Evolutionary conservation across 352 stramenopile genomes (phyloP).

Genomic region (Phytophthora pinifolia): DNA sequence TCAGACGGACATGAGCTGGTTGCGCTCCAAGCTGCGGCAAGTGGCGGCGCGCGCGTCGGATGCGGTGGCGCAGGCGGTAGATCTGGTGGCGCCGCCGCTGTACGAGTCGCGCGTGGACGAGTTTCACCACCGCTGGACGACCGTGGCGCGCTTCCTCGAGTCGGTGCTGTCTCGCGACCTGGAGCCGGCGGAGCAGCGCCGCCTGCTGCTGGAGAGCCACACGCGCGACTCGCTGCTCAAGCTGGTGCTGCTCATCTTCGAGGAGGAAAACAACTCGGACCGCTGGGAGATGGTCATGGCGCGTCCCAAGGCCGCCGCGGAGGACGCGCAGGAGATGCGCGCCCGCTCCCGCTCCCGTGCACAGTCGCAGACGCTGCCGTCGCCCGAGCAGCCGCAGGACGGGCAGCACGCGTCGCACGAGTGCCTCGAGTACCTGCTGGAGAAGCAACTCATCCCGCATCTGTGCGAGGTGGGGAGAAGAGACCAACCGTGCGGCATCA

Average conservation of each 20-base stretch:
- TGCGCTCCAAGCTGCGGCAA: slow-evolving; percentile 79
- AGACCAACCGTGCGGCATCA: slow-evolving; percentile 80
- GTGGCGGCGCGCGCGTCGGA: slow-evolving; percentile 76
- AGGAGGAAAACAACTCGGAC: slow-evolving; percentile 79
- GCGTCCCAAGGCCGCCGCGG: slow-evolving; percentile 26
- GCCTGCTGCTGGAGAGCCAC: slow-evolving; percentile 74
- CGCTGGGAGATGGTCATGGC: slow-evolving; percentile 60
- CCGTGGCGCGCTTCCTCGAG: slow-evolving; percentile 75
- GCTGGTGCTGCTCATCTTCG: slow-evolving; percentile 86
- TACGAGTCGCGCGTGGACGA: slow-evolving; percentile 84
- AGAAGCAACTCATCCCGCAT: slow-evolving; percentile 82
- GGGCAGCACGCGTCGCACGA: slow-evolving; percentile 45
- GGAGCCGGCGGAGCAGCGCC: slow-evolving; percentile 69
- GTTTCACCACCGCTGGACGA: slow-evolving; percentile 86
- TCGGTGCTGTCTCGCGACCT: slow-evolving; percentile 65
- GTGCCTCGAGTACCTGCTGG: slow-evolving; percentile 83
- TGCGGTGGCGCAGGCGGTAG: slow-evolving; percentile 69
- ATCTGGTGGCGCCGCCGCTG: slow-evolving; percentile 77
- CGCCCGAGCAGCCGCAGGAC: slow-evolving; percentile 14
- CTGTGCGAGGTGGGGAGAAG: slow-evolving; percentile 71
- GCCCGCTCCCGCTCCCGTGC: slow-evolving; percentile 15
- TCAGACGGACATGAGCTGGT: slow-evolving; percentile 45
- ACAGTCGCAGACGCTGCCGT: slow-evolving; percentile 24
- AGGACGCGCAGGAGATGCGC: slow-evolving; percentile 20
- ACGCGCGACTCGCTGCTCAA: slow-evolving; percentile 83